Percentiles rank a stretch among this genome's conserved stretches.
Evolutionary conservation across 495 filamentous ascomycete species (phyloP).

Genomic region (Hyaloscypha finlandica): DNA sequence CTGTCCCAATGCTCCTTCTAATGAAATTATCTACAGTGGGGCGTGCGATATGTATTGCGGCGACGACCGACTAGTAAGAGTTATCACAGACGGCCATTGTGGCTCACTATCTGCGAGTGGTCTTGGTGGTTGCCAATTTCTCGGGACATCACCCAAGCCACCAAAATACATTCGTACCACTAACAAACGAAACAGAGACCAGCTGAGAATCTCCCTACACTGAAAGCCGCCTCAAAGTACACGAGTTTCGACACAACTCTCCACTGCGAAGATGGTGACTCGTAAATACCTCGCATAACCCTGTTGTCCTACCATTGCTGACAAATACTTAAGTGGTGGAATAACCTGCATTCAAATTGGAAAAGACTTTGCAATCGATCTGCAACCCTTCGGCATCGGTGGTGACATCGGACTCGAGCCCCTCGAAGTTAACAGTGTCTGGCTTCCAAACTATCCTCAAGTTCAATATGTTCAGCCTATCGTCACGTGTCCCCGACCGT

Average conservation of each 20-base stretch:
- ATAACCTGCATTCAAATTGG: neutral
- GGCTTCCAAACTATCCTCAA: neutral
- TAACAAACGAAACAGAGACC: neutral
- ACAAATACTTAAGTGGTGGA: neutral
- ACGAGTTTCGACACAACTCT: neutral
- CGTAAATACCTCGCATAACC: neutral
- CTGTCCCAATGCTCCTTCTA: conserved; percentile 8
- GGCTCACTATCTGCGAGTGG: conserved; percentile 7
- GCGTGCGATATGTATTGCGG: conserved; percentile 6
- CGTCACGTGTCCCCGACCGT: too few species aligned
- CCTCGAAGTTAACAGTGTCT: neutral
- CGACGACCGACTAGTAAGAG: conserved; percentile 7
- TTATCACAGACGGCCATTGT: conserved; percentile 10
- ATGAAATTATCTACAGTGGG: conserved; percentile 5
- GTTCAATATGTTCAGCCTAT: neutral
- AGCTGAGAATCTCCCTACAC: neutral
- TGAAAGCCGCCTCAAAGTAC: conserved; percentile 1
- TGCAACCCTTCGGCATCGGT: conserved; percentile 2
- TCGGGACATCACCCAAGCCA: neutral
- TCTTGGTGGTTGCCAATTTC: conserved; percentile 8
- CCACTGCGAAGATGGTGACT: neutral
- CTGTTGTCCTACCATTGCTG: too few species aligned
- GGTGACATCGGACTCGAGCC: conserved; percentile 10
- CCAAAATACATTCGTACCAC: neutral
- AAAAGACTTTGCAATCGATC: neutral